Conservation (phyloP, 352 stramenopile genomes). For the Thalassiosira gravida region DNA sequence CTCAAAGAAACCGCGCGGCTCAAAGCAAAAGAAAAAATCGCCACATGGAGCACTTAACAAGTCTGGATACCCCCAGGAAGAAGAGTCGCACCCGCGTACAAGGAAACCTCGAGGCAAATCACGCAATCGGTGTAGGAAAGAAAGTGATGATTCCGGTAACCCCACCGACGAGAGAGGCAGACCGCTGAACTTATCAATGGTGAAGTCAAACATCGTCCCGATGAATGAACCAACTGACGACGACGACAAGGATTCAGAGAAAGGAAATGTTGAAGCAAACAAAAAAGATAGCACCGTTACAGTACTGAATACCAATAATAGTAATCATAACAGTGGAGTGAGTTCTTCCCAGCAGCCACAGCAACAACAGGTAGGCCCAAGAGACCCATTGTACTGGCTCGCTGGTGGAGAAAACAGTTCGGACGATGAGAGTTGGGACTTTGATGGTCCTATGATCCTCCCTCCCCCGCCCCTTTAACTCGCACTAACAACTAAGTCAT, state of each 20-base stretch:
- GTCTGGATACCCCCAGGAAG: constrained; percentile 8
- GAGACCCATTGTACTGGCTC: constrained; percentile 42
- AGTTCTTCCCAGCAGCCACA: constrained; percentile 8
- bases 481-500: neutral
- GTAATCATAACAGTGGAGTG: neutral
- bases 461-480: constrained; percentile 48
- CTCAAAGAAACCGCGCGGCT: too few species aligned
- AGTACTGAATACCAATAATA: constrained; percentile 4
- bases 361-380: constrained; percentile 7
- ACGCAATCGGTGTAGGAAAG: neutral
- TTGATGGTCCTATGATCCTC: constrained; percentile 61
- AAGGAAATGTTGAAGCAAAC: constrained; percentile 26
- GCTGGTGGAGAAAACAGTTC: constrained; percentile 43
- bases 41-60: too few species aligned
- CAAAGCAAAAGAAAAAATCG: too few species aligned
- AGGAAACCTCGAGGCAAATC: constrained; percentile 3
- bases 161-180: neutral
- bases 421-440: constrained; percentile 59
- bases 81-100: neutral
- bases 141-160: constrained; percentile 9
- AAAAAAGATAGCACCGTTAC: constrained; percentile 3
- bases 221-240: neutral
- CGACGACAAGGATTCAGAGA: too few species aligned
- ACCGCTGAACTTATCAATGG: neutral
- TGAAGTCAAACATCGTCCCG: neutral